Base-by-base conservation (phyloP, 2,329 filamentous ascomycete genomes). In the Dryadomyces quercivorus region DNA sequence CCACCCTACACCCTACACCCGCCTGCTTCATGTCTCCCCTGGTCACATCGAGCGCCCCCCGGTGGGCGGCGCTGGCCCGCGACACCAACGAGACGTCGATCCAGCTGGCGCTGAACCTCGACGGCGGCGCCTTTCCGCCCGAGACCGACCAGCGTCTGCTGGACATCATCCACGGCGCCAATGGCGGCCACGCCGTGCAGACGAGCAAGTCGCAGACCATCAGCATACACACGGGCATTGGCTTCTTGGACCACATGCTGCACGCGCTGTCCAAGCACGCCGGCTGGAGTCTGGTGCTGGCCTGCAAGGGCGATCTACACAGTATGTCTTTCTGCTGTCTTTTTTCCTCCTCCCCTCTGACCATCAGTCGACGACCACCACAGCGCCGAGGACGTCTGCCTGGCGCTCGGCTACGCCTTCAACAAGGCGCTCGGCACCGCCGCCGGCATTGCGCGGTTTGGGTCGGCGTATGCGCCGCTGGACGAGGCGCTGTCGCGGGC, bases 31-130 rank as follows among this genome's bases (percentile, higher is more conserved):
- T 65, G 64, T 57, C 58, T 36, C 55, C 62, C n/a, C 26, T 61
- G 44, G 18, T 59, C 26, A n/a, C 62, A 10, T 34, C 59, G 53
- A 65, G 70, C 46, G 48, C 56, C n/a, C 52, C 45, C 10, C 86
- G 92, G 66, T 88, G 85, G 69, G 84, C 88, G 51, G 81, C 84
- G 54, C 74, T 97, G 63, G 83, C 86, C 60, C 89, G 93, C 68
- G 85, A 92, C 71, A 98, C 93, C 65, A 97, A 97, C 74, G 93
- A 98, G 75, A 98, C 93, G 67, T 95, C 94, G 69, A 95, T 98
- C 70, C 84, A 93, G 67, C 78, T 97, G 59, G 88, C 88, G 43
- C 78, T 98, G 63, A 95, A 93, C 72, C 80, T 98, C 58, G 93
- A 98, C 71, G 93, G 93, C 67, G 93, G 92, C 64, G 76, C 75